A percentile compares a stretch with the other conserved stretches of the same genome.
Evolutionary conservation across 345 rosid genomes (phyloP).

Genomic region (Adansonia digitata): DNA sequence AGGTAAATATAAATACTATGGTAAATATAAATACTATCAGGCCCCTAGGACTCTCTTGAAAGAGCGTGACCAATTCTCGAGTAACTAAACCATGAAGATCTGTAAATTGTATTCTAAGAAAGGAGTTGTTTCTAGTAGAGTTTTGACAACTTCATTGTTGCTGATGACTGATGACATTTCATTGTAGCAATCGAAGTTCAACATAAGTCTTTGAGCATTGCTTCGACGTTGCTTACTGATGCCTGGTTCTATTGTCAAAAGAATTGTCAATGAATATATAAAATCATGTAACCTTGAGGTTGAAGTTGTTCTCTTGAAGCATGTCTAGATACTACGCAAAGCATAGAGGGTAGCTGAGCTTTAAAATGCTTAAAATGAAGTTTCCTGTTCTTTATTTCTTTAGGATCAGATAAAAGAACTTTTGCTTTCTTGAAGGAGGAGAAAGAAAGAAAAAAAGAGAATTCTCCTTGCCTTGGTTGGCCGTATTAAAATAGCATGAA

Average conservation of each 20-base stretch:
- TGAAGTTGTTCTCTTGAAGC: background rate
- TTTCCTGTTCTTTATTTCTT: background rate
- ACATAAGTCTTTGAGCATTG: background rate
- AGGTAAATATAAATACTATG: conserved; percentile 44
- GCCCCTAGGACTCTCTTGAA: background rate
- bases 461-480: background rate
- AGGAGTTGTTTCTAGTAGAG: background rate
- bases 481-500: background rate
- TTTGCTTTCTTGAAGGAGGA: background rate
- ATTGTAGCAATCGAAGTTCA: background rate
- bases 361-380: background rate
- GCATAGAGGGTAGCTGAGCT: background rate
- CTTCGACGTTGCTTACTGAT: background rate
- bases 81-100: background rate
- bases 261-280: background rate
- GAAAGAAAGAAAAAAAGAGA: background rate
- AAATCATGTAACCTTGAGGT: background rate
- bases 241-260: background rate
- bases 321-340: background rate
- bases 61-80: background rate
- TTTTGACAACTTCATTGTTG: background rate
- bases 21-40: conserved; percentile 29
- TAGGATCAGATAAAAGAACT: background rate
- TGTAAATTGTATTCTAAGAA: background rate
- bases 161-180: background rate